Evolutionary conservation across 2,329 filamentous ascomycete genomes (phyloP), one percentile per base, ranked within the genome.

Genomic region (Clarireedia monteithiana): DNA sequence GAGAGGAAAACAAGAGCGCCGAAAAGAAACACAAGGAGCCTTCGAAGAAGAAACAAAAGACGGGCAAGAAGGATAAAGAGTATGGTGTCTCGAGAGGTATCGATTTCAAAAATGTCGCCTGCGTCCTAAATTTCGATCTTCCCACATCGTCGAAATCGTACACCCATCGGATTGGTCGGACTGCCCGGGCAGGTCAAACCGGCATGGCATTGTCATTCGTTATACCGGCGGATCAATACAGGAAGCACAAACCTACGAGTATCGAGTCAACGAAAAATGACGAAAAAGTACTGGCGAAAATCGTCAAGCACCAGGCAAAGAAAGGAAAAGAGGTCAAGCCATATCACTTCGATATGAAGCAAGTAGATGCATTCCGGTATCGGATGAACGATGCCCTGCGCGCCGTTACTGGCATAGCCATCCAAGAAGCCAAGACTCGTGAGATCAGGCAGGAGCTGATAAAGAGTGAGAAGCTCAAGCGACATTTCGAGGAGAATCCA

Each of bases 171-270:
- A 95, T 99, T 66, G 94, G 94, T 34, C 85, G 94, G 34, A 99
- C 94, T 5, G 94, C 90, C 1, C 83, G 94, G 59, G 94, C 91
- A 2, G 92, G 91, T 10, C 89, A 95, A 68, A 85, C 88, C 1
- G 94, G 94, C 58, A 97, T 96, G 81, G 91, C 94, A 0, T 79
- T 99, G n/a, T 96, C 91, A 9, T 96, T 99, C 70, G 88, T 95
- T 51, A 81, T 99, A 3, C 92, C 94, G 7, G 79, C 83, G 50
- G 84, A 89, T 0, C 80, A 86, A 47, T 96, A 87, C 72, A 83
- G 88, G 63, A 96, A 96, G 71, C 92, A 97, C 74, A 89, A 90
- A 67, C 86, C 91, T 1, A 97, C 92, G 0, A 84, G 82, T 49
- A 83, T 92, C 60, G 75, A 84, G 46, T 84, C 86, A 23, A 80